Base-by-base conservation (phyloP, 768 basidiomycete genomes). In the Boletus rex-veris region DNA sequence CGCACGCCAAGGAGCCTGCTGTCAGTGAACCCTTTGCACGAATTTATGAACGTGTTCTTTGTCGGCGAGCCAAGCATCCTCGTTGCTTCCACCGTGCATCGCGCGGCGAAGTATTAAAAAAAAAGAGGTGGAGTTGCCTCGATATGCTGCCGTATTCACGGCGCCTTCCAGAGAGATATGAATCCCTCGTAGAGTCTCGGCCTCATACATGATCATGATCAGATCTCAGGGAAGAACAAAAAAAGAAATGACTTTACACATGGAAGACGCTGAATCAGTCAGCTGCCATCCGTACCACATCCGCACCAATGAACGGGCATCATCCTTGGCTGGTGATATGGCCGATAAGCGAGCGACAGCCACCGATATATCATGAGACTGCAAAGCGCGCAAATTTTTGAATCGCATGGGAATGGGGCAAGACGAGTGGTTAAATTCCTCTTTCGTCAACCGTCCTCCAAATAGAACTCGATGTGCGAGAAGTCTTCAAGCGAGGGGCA, bases 141-240 rank as follows among this genome's bases (percentile, higher is more conserved):
- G 39, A 47, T 53, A 50, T 45, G 58, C 43, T 58, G 58, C 45
- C 58, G 53, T 54, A 40, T 57, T 24, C 24, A 15, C 30, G 15
- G 46, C 15, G 40, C 40, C 18, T 42, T 52, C 45, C 31, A 45
- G 35, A 12, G 49, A 31, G 19, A 49, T 54, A 50, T 60, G 58
- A 53, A 55, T 24, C n/a, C 47, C 24, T 42, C 40, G 37, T 37
- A 59, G 28, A 38, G 40, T 48, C 54, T 50, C 44, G 36, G 35
- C n/a, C 46, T 42, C 43, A 42, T 52, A 58, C 33, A 39, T 1
- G 48, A 55, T 53, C 51, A 35, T 2, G 48, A 54, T 57, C 51
- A 35, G 46, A 60, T 66, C 55, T 60, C 40, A 47, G 46, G 50
- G 45, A 42, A 54, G 47, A 50, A 39, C 16, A 16, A 50, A 46